Conservation (phyloP, 306 rosid species). For the Canavalia ensiformis region DNA sequence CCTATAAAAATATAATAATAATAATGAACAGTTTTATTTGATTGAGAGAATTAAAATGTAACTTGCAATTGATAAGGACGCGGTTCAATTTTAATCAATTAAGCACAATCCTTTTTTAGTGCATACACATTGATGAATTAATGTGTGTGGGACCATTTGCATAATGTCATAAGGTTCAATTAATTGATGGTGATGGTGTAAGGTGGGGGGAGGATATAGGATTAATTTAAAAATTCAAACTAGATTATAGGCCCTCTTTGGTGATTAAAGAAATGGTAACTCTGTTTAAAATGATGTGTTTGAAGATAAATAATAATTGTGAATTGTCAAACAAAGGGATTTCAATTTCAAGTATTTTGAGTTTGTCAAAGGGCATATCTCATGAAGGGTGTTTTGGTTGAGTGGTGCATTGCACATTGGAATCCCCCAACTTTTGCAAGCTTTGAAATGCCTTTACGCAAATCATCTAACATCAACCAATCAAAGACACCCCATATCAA, state of each 20-base stretch:
- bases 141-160: constrained; percentile 53
- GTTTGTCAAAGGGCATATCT: constrained; percentile 56
- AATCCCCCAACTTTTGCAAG: constrained; percentile 40
- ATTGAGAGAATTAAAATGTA: constrained; percentile 46
- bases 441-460: constrained; percentile 51
- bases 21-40: not conserved
- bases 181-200: constrained; percentile 54
- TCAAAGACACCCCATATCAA: constrained; percentile 22
- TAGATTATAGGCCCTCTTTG: constrained; percentile 30
- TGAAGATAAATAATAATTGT: constrained; percentile 48
- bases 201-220: constrained; percentile 35
- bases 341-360: constrained; percentile 18
- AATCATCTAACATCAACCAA: constrained; percentile 46
- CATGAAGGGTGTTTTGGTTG: constrained; percentile 53
- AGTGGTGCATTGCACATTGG: constrained; percentile 69
- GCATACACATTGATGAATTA: constrained; percentile 51
- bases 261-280: constrained; percentile 1
- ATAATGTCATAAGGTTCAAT: constrained; percentile 52
- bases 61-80: constrained; percentile 49
- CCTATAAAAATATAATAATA: not conserved
- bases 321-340: constrained; percentile 55
- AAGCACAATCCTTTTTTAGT: constrained; percentile 49
- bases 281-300: constrained; percentile 33
- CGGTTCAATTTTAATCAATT: constrained; percentile 52
- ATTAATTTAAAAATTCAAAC: constrained; percentile 4